Evolutionary conservation across 495 filamentous ascomycete genomes (phyloP).

Genomic region (Lepraria neglecta): DNA sequence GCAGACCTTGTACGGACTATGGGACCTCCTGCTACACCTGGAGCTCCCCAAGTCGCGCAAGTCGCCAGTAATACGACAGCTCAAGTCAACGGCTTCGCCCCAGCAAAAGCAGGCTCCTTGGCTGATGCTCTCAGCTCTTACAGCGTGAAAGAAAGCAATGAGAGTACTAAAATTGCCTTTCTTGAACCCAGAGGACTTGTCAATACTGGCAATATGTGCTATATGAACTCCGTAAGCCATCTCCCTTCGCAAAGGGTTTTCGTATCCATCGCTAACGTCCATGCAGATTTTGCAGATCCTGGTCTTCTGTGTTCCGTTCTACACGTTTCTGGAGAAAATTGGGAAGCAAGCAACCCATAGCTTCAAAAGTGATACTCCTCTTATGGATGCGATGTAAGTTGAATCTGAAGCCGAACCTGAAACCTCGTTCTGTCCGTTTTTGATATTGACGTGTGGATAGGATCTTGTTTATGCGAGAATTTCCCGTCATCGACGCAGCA

Average conservation of each 20-base stretch:
- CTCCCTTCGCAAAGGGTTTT: constrained; percentile 5
- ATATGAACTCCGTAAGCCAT: constrained; percentile 92
- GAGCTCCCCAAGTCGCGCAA: constrained; percentile 28
- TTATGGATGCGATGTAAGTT: constrained; percentile 87
- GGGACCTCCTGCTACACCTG: constrained; percentile 30
- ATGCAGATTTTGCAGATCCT: constrained; percentile 84
- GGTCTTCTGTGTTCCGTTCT: constrained; percentile 88
- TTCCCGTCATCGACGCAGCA: constrained; percentile 74
- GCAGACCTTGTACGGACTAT: constrained; percentile 63
- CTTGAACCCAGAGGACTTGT: constrained; percentile 91
- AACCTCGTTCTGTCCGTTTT: background rate
- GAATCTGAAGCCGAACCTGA: too few species aligned
- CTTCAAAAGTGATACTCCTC: constrained; percentile 89
- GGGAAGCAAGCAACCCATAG: constrained; percentile 76
- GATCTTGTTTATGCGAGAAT: constrained; percentile 96
- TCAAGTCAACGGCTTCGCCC: constrained; percentile 42
- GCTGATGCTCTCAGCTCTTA: constrained; percentile 66
- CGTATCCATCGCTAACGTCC: background rate
- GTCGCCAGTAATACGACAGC: constrained; percentile 19
- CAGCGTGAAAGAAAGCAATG: constrained; percentile 51
- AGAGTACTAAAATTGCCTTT: constrained; percentile 64
- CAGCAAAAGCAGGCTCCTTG: constrained; percentile 56
- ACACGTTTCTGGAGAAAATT: constrained; percentile 84
- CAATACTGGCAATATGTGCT: constrained; percentile 99
- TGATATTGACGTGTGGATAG: constrained; percentile 35